Evolutionary conservation across 306 rosid species (phyloP).

Genomic region (Trifolium pratense): DNA sequence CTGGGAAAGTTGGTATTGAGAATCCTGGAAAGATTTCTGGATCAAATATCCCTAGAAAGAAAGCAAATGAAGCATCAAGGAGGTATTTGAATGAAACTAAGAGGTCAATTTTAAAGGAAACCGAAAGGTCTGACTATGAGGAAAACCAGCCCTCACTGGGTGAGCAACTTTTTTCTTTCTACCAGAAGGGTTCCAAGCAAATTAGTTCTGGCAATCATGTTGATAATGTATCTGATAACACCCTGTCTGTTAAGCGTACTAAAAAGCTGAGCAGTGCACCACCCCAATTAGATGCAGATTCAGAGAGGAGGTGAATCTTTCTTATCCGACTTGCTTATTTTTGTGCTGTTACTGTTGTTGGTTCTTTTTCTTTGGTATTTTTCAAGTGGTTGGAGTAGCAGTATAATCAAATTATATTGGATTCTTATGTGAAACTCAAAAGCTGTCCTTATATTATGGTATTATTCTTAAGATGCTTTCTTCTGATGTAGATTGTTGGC

Average conservation of each 20-base stretch:
- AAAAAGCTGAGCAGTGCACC: conserved; percentile 43
- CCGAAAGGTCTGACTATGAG: conserved; percentile 42
- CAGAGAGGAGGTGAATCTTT: conserved; percentile 69
- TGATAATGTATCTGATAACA: conserved; percentile 46
- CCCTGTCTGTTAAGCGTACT: conserved; percentile 38
- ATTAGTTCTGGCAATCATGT: conserved; percentile 50
- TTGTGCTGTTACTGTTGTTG: conserved; percentile 1
- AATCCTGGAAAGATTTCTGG: conserved; percentile 47
- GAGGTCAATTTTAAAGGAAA: conserved; percentile 47
- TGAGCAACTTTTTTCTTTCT: conserved; percentile 33
- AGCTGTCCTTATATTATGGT: conserved; percentile 26
- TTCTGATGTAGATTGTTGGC: conserved; percentile 59
- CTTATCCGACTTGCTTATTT: conserved; percentile 32
- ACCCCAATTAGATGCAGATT: conserved; percentile 61
- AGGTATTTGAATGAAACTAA: conserved; percentile 44
- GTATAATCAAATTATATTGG: conserved; percentile 23
- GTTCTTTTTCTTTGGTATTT: not conserved
- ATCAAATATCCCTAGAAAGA: conserved; percentile 53
- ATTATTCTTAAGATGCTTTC: conserved; percentile 36
- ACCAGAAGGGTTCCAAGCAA: conserved; percentile 46
- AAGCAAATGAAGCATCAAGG: conserved; percentile 46
- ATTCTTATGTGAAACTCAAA: conserved; percentile 33
- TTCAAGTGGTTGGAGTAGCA: not conserved
- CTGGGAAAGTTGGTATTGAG: conserved; percentile 44
- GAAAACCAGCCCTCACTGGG: conserved; percentile 55